These are phyloP conservation scores for Lonicera japonica DNA, from an alignment of 129 eudicot genomes.

Conservation along the genomic window DNA sequence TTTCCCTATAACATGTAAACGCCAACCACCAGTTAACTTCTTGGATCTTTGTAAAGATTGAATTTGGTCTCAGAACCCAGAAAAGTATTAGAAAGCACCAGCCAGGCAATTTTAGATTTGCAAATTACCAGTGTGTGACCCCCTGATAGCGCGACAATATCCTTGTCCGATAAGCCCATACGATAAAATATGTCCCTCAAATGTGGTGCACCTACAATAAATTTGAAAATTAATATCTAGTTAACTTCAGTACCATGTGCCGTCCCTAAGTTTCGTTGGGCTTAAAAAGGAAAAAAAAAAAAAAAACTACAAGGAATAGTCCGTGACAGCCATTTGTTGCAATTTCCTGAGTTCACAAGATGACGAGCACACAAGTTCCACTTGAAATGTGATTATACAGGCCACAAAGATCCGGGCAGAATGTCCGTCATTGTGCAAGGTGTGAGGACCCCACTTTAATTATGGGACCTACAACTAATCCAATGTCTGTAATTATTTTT, in stretches of 20 bases:
- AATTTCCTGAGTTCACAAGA: no score
- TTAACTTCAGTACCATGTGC: conserved; percentile 1
- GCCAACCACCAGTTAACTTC: conserved; percentile 5
- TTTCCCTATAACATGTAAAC: conserved; percentile 52
- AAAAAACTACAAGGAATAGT: not conserved
- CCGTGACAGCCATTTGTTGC: no score
- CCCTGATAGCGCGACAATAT: conserved; percentile 94
- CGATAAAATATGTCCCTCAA: conserved; percentile 79
- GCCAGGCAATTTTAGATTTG: conserved; percentile 6
- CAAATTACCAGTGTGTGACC: conserved; percentile 87
- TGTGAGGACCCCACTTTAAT: no score
- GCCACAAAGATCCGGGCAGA: no score
- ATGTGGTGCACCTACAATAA: conserved; percentile 65
- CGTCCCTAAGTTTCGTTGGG: not conserved
- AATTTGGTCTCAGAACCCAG: conserved; percentile 1
- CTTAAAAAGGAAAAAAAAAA: no score
- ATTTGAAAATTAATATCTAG: not conserved
- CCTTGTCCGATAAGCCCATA: conserved; percentile 92
- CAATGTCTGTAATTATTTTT: no score
- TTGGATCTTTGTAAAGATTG: conserved; percentile 1
- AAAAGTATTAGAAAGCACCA: conserved; percentile 12
- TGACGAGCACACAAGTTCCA: no score
- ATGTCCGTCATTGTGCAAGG: no score
- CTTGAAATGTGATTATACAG: no score
- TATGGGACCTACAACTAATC: no score